Evolutionary conservation across 139 green algal species (phyloP).

Genomic region (Chlamydomonas urium): DNA sequence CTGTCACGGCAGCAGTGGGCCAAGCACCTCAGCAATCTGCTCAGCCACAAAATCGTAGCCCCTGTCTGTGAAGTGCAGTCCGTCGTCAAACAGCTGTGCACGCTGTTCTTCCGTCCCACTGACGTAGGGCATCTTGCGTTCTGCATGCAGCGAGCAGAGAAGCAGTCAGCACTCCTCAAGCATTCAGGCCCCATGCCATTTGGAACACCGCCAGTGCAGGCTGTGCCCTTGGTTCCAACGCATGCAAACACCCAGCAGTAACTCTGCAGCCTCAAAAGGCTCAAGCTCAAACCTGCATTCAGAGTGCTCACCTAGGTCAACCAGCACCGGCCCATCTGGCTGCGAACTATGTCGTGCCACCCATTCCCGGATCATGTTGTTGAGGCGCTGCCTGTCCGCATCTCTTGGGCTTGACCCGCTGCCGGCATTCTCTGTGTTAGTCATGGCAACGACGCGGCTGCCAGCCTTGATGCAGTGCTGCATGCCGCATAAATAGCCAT

Average conservation of each 20-base stretch:
- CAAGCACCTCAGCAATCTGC: too few relatives aligned
- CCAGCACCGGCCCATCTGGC: neutral
- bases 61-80: neutral
- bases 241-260: too few relatives aligned
- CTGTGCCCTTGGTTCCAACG: too few relatives aligned
- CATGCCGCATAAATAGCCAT: too few relatives aligned
- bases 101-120: neutral
- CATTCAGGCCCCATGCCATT: too few relatives aligned
- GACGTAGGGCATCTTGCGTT: conserved; percentile 1
- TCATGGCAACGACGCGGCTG: neutral
- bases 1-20: too few relatives aligned
- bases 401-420: neutral
- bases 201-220: too few relatives aligned
- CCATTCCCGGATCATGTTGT: neutral
- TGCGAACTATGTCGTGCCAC: neutral
- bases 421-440: neutral
- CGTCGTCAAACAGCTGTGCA: neutral
- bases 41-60: neutral
- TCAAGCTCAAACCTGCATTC: too few relatives aligned
- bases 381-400: neutral
- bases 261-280: too few relatives aligned
- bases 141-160: too few relatives aligned
- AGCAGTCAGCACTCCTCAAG: too few relatives aligned
- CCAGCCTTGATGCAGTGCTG: too few relatives aligned
- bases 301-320: conserved; percentile 6